Base-by-base conservation (phyloP, 2,329 filamentous ascomycete genomes). In the Microascus cirrosus region DNA sequence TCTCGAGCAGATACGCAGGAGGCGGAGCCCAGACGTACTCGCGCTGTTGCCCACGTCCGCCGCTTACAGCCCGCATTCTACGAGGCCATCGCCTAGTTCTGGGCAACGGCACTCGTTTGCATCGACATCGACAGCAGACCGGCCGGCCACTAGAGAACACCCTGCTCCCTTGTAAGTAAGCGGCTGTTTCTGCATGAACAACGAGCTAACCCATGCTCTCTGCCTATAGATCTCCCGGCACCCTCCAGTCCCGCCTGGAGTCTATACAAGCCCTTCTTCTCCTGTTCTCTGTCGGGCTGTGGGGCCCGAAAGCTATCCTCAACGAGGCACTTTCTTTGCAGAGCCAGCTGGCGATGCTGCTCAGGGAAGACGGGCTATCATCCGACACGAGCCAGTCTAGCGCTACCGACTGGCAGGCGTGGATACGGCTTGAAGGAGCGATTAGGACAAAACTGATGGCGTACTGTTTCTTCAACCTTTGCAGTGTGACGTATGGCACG, bases 221-320 rank as follows among this genome's bases (percentile, higher is more conserved):
- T 3, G 15, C 42, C 15, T 7, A 24, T 35, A 82, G 80, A 64
- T 81, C 80, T 13, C 76, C 80, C 1, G 86, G 83, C 59, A 82
- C 79, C 0, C 79, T 80, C 0, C 79, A 82, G 63, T 77, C 81
- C 2, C 73, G 81, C 0, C 74, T 87, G 52, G 83, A 87, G 65
- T 87, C 83, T 0, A 85, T 85, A 2, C 84, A 87, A 63, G 79
- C 83, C 3, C 73, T 87, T 1, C 69, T 87, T 0, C 67, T 87
- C 1, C 74, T 85, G 4, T 83, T 84, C 61, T 79, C 80, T 0
- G 76, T 83, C 10, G 82, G 81, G 0, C 74, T 84, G 6, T 85
- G 82, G 82, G 81, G 80, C 1, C 78, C 79, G 34, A 83, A 82
- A 60, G 78, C 79, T 1, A 82, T 84, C 39, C 68, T 84, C 7